Evolutionary conservation across 768 basidiomycete genomes (phyloP).

Genomic region (Chalciporus chontae): DNA sequence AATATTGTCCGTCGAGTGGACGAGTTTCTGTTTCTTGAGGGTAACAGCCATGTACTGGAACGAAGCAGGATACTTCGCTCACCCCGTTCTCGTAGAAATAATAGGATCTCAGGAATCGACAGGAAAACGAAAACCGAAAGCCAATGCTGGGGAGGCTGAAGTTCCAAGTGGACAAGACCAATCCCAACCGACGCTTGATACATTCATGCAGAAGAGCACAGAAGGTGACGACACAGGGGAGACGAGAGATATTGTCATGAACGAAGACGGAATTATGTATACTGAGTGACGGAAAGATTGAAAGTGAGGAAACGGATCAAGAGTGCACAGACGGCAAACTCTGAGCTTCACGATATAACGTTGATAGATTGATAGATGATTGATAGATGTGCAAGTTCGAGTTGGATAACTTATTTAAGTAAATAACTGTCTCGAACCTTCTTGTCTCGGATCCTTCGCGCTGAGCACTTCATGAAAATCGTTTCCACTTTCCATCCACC

Average conservation of each 20-base stretch:
- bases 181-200: slow-evolving; percentile 42
- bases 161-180: slow-evolving; percentile 18
- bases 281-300: slow-evolving; percentile 28
- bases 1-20: slow-evolving; percentile 61
- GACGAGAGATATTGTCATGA: slow-evolving; percentile 41
- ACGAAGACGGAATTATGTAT: slow-evolving; percentile 63
- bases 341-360: background rate
- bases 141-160: slow-evolving; percentile 13
- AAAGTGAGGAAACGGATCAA: background rate
- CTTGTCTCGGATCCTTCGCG: background rate
- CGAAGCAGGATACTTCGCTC: background rate
- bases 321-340: background rate
- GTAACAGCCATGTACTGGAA: slow-evolving; percentile 32
- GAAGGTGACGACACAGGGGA: slow-evolving; percentile 22
- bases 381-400: no score
- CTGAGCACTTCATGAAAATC: slow-evolving; percentile 40
- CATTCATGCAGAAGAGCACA: slow-evolving; percentile 39
- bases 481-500: slow-evolving; percentile 75
- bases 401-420: no score
- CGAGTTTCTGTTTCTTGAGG: slow-evolving; percentile 78
- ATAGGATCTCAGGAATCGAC: slow-evolving; percentile 52
- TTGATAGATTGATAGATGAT: no score
- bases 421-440: no score
- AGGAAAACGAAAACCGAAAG: slow-evolving; percentile 42
- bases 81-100: slow-evolving; percentile 42